Evolutionary conservation across 805 yeast species (phyloP), one percentile per base, ranked within the genome.

Genomic region (Yarrowia sp.): DNA sequence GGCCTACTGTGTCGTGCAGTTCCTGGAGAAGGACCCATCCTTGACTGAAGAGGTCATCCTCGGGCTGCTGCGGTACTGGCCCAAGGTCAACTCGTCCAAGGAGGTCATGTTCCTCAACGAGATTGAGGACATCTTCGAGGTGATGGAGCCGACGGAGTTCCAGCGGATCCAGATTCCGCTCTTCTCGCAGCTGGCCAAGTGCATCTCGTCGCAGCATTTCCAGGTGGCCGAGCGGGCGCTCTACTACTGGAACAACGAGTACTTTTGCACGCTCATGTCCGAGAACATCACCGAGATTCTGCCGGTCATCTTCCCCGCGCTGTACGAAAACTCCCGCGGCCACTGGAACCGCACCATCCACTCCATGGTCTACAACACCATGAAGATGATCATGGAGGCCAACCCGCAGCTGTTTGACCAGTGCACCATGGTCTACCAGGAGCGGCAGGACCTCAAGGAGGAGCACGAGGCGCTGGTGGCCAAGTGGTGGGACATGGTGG

Each of bases 301-400:
- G 68, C 98, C 99, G 27, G 91, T 94, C 47, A 84, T 94, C 35
- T 94, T 90, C 74, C 87, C 97, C 1, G 84, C 97, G 1, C 79
- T 94, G 66, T 93, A 90, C 73, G 97, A 92, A 73, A 80, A 92
- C 65, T 86, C 96, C 19, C 76, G 81, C 6, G 81, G 83, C 41
- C 93, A 88, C 69, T 94, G 99, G 99, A 94, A 94, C 74, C 82
- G 94, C 69, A 90, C 96, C 36, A 92, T 94, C 44, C 94, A 93
- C 67, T 85, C 90, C 53, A 83, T 93, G 79, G 96, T 97, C 1
- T 91, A 84, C 76, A 88, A 88, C 63, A 97, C 98, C 0, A 79
- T 94, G 68, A 91, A 91, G 73, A 87, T 90, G 62, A 92, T 94
- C 70, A 84, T 92, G 85, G 97, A 93, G 70, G 87, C 94, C 59